Base-by-base conservation (phyloP, 164 flowering plant species). In the Paratinospora sagittata region DNA sequence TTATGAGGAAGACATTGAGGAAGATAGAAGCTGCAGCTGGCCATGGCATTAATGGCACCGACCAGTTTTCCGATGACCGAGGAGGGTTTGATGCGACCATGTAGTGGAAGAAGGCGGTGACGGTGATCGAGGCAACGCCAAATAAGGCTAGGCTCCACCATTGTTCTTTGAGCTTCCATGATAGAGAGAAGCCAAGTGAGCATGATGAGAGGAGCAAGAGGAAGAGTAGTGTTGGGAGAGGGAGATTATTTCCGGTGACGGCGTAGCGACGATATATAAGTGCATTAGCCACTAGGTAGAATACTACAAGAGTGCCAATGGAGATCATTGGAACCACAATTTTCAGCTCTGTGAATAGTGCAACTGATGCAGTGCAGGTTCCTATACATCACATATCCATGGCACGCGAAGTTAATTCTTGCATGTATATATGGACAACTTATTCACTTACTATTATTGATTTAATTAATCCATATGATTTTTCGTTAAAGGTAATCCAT, bases 21-120 rank as follows among this genome's bases (percentile, higher is more conserved):
- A 85, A 89, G 60, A 89, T 78, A 3, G 97, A 92, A 1, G 80
- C 70, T 0, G 91, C 84, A 14, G 96, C 87, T 0, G 90, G 92
- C 97, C 97, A 92, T 65, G 97, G 97, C 97, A 92, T 92, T 61
- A 85, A 69, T 9, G 97, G 93, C 43, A 90, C 92, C 0, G 83
- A 75, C 96, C 93, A 92, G 11, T 21, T 6, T 2, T 73, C 75
- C 0, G 72, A 14, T 0, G 78, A 72, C n/a, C 67, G 74, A 33
- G 26, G 39, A 23, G 26, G 21, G 58, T 73, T 39, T 11, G 43
- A 68, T 21, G 84, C 79, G 30, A 81, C 78, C 77, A 43, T 65
- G 81, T 79, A 79, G 24, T 84, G 86, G 71, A 84, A 89, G 41
- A 83, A 58, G 23, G 82, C 80, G 8, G 90, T 86, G 65, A 77